These are phyloP conservation scores for Diaporthe helianthi DNA, from an alignment of 2,329 filamentous ascomycete species.

Conservation along the genomic window DNA sequence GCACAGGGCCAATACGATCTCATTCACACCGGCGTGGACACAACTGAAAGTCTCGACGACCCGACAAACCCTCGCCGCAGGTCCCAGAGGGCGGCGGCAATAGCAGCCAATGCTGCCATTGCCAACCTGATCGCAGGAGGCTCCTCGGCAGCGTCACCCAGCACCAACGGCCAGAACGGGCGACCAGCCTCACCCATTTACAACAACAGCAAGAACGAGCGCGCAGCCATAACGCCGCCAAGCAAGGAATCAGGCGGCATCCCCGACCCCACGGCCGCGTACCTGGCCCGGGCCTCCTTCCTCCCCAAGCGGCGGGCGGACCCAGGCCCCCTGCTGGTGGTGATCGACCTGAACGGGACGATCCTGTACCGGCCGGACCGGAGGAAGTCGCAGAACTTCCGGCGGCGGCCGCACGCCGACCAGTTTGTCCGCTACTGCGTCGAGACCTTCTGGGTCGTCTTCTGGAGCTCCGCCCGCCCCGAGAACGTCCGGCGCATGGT, in stretches of 20 bases:
- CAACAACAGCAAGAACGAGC: conserved; percentile 32
- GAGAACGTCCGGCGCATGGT: conserved; percentile 76
- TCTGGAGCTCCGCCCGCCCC: conserved; percentile 88
- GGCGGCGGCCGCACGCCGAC: conserved; percentile 70
- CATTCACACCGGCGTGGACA: neutral
- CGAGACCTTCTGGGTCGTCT: conserved; percentile 76
- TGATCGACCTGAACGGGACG: conserved; percentile 94
- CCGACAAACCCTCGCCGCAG: neutral
- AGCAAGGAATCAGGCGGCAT: conserved; percentile 60
- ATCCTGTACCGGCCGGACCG: conserved; percentile 74
- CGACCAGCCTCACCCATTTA: too few relatives aligned
- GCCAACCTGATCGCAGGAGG: conserved; percentile 33
- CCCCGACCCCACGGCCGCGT: conserved; percentile 66
- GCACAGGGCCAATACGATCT: conserved; percentile 6
- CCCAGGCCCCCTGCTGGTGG: conserved; percentile 74
- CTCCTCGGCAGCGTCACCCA: conserved; percentile 3
- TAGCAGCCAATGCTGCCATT: conserved; percentile 48
- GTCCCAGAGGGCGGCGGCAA: neutral
- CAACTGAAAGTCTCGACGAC: neutral
- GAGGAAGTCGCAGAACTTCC: conserved; percentile 58
- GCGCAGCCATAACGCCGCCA: conserved; percentile 40
- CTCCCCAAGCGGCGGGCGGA: conserved; percentile 49
- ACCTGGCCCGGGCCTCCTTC: conserved; percentile 62
- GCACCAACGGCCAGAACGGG: neutral
- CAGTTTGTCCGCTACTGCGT: conserved; percentile 78